phyloP scores from a whole-genome alignment of 1,284 basidiomycete species.

The Sporisorium iseilematis-ciliati region DNA sequence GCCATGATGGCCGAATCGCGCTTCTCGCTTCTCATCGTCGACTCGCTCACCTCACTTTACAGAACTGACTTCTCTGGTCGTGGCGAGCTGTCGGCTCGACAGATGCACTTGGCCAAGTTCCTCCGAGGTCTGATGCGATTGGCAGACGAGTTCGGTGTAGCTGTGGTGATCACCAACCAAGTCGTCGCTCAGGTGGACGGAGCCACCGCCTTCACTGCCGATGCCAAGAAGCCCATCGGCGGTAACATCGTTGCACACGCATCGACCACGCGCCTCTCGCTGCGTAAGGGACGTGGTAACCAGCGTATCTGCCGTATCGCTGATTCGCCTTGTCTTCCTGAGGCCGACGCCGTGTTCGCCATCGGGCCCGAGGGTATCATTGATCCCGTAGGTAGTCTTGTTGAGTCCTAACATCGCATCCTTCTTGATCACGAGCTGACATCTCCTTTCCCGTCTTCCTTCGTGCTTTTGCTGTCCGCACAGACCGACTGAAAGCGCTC shows the following conservation, averaged over 20 bases:
- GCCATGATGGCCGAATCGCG: constrained; percentile 79
- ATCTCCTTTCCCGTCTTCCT: background rate
- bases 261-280: constrained; percentile 75
- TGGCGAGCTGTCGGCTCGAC: constrained; percentile 93
- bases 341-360: constrained; percentile 94
- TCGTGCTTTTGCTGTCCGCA: background rate
- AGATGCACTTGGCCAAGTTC: constrained; percentile 98
- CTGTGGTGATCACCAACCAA: constrained; percentile 97
- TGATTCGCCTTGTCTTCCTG: constrained; percentile 96
- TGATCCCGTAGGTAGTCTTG: constrained; percentile 63
- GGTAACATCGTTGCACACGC: constrained; percentile 70
- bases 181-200: constrained; percentile 95
- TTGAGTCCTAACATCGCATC: background rate
- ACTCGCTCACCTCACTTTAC: constrained; percentile 95
- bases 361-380: constrained; percentile 74
- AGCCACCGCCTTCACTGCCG: constrained; percentile 72
- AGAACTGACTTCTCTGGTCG: constrained; percentile 95
- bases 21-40: constrained; percentile 95
- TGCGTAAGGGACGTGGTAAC: constrained; percentile 92
- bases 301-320: constrained; percentile 97
- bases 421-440: background rate
- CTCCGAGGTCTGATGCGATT: constrained; percentile 90
- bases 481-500: constrained; percentile 10
- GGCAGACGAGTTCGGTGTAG: constrained; percentile 97
- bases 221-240: constrained; percentile 89